phyloP scores from a whole-genome alignment of 768 basidiomycete species.

The Trametes cingulata region DNA sequence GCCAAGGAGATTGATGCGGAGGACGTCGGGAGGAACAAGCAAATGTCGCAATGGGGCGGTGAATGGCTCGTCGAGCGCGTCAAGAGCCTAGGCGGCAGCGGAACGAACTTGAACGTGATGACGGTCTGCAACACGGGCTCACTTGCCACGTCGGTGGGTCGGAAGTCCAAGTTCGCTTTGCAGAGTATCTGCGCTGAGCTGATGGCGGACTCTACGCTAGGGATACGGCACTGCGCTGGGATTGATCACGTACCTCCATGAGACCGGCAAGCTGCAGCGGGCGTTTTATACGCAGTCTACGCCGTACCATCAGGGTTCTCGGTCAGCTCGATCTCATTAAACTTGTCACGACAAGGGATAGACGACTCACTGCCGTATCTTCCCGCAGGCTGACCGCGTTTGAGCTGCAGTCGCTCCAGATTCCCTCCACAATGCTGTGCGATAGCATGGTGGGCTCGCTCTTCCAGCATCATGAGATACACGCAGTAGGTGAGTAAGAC shows the following conservation, averaged over 20 bases:
- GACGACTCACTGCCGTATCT: neutral
- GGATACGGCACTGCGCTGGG: slow-evolving; percentile 96
- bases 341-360: neutral
- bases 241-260: slow-evolving; percentile 87
- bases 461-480: slow-evolving; percentile 83
- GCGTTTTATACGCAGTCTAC: slow-evolving; percentile 95
- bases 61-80: slow-evolving; percentile 74
- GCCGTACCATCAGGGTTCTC: slow-evolving; percentile 91
- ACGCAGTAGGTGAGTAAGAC: slow-evolving; percentile 72
- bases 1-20: slow-evolving; percentile 78
- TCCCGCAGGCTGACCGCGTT: slow-evolving; percentile 76
- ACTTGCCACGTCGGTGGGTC: slow-evolving; percentile 84
- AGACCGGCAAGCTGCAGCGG: slow-evolving; percentile 70
- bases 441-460: slow-evolving; percentile 97
- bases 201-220: slow-evolving; percentile 41
- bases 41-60: slow-evolving; percentile 83
- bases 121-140: slow-evolving; percentile 99
- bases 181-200: neutral
- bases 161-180: too few species aligned
- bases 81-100: slow-evolving; percentile 41
- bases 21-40: slow-evolving; percentile 83
- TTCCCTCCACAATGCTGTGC: slow-evolving; percentile 92
- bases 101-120: slow-evolving; percentile 69
- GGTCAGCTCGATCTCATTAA: slow-evolving; percentile 39
- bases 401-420: slow-evolving; percentile 81